Evolutionary conservation across 768 basidiomycete genomes (phyloP), one percentile per base, ranked within the genome.

Genomic region (Solioccasus polychromus): DNA sequence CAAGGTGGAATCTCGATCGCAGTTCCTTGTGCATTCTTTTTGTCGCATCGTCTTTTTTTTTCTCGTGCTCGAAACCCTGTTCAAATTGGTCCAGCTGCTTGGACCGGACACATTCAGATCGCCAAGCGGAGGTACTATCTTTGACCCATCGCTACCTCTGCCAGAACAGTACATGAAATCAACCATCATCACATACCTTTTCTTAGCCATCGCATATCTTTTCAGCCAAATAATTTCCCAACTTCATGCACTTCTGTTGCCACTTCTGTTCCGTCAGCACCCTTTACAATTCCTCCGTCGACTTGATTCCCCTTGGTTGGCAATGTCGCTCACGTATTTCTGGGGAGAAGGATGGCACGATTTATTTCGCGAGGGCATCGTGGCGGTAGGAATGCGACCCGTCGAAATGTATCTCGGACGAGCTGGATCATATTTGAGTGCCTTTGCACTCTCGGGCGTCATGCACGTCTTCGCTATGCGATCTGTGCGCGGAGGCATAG

Each of bases 271-370:
- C 36, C 54, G 58, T 19, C 80, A 83, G 57, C 51, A 68, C 36
- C 74, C 75, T 0, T 67, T 64, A 0, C 70, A 78, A 39, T 86
- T 82, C 82, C 85, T 84, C 0, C 84, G 81, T 2, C 47, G 79
- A 18, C 84, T 85, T 60, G 67, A 77, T 43, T 40, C 64, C 6
- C 85, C 85, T 4, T 86, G 77, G 75, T 32, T 58, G 10, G 59
- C 79, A 1, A 78, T 77, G 3, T 85, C 82, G 5, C 62, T 88
- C n/a, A 60, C 67, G 26, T 73, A 79, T 19, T 78, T 83, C 45
- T 88, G 85, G 86, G 69, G 74, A 4, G 59, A 50, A 44, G 65
- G 75, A 15, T 88, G 86, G 85, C 85, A 88, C 52, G 83, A 85
- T 53, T 47, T 79, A 5, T 82, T 85, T 55, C 74, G 83, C 8